Base-by-base conservation (phyloP, 2,329 filamentous ascomycete genomes). In the Nemania serpens region DNA sequence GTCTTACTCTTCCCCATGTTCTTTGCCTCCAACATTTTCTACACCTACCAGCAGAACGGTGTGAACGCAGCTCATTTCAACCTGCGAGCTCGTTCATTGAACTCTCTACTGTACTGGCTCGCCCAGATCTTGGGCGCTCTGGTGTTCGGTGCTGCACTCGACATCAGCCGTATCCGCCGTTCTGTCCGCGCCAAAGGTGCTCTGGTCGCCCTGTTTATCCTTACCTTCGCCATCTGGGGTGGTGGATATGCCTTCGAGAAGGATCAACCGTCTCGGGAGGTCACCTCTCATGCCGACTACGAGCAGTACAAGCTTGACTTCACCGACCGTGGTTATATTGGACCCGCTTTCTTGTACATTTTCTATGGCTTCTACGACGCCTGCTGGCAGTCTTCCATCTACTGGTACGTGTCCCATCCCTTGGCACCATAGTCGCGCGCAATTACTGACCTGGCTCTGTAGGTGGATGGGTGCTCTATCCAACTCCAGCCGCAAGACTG, bases 391-490 rank as follows among this genome's bases (percentile, higher is more conserved):
- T 94, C 92, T 0, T 88, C 82, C 70, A 88, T 93, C 51, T 97
- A 98, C 82, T 97, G 93, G 93, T 92, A 86, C 73, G 92, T 62
- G 90, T 80, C 82, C 81, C 39, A 78, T 84, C 18, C 75, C 89
- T 43, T 85, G 84, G 62, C 88, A 89, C 77, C 88, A 88, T 70
- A 79, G 82, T 58, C 82, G 86, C 69, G 18, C 87, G 86, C 4
- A 70, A 79, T 88, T 58, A 41, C 59, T 64, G 48, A 61, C 55
- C 42, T 20, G 49, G 22, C 22, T 46, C 36, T 17, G 65, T 62
- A 90, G 88, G 88, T 93, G 90, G 80, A 97, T 98, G 90, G 94
- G 94, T 52, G 86, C 93, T 7, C 82, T 97, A 45, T 93, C 91
- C 73, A 98, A 98, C 84, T 96, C 94, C 65, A 87, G 91, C 62